These are phyloP conservation scores for Gentiana macrophylla DNA, from an alignment of 257 asterid species.

Conservation along the genomic window DNA sequence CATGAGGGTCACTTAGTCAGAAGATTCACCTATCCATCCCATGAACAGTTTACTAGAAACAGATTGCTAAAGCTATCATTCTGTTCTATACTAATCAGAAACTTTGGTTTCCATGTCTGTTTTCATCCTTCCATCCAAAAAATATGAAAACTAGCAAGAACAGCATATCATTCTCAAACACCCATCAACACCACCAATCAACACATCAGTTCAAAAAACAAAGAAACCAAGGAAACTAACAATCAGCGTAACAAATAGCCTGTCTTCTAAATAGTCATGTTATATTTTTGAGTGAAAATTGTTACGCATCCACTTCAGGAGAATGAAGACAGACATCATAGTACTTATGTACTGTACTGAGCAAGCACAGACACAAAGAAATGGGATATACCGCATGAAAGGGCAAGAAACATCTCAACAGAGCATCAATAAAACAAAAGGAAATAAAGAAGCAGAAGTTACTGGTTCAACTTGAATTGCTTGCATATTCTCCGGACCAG, in stretches of 20 bases:
- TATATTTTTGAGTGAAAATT: too few relatives aligned
- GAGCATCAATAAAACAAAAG: conserved; percentile 2
- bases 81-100: too few relatives aligned
- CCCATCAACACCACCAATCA: background rate
- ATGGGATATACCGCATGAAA: background rate
- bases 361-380: background rate
- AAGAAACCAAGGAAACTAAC: too few relatives aligned
- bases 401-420: background rate
- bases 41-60: too few relatives aligned
- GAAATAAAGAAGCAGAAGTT: conserved; percentile 10
- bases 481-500: conserved; percentile 65
- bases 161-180: too few relatives aligned
- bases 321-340: background rate
- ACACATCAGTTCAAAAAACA: background rate
- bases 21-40: background rate
- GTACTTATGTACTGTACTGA: background rate
- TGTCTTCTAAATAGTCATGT: too few relatives aligned
- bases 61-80: too few relatives aligned
- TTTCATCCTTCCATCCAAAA: too few relatives aligned
- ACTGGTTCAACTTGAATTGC: conserved; percentile 90
- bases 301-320: too few relatives aligned
- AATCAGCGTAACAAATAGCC: too few relatives aligned
- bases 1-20: background rate
- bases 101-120: too few relatives aligned
- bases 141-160: too few relatives aligned